Evolutionary conservation across 2,329 filamentous ascomycete genomes (phyloP).

Genomic region (Aspergillus fructus): DNA sequence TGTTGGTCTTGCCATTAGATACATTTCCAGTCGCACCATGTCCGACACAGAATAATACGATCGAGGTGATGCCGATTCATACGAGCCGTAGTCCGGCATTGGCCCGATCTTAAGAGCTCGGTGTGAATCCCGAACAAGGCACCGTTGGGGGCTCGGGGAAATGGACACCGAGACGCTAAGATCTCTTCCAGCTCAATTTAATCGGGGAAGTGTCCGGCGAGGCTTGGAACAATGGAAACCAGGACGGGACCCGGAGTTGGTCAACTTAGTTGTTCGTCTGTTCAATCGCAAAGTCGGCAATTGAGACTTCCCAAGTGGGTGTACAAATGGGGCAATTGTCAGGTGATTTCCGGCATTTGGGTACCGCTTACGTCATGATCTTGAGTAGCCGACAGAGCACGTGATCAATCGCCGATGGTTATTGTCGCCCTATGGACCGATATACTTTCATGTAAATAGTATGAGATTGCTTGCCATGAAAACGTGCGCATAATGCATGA

Average conservation of each 20-base stretch:
- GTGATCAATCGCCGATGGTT: slow-evolving; percentile 4
- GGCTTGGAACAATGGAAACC: neutral
- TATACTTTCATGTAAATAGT: neutral
- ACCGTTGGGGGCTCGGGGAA: neutral
- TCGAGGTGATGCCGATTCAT: neutral
- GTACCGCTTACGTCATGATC: neutral
- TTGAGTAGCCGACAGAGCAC: neutral
- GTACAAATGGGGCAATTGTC: neutral
- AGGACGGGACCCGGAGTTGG: neutral
- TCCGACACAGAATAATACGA: neutral
- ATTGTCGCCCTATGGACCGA: neutral
- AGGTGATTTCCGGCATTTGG: neutral
- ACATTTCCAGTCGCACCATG: neutral
- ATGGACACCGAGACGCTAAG: neutral
- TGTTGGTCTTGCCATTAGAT: neutral
- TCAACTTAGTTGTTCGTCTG: too few species aligned
- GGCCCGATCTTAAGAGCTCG: neutral
- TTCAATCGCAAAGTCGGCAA: neutral
- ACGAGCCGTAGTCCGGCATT: neutral
- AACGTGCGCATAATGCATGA: neutral
- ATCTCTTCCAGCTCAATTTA: neutral
- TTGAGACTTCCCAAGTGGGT: neutral
- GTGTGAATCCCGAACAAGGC: neutral
- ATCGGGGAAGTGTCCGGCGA: slow-evolving; percentile 1
- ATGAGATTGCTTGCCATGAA: neutral